phyloP scores from a whole-genome alignment of 2,329 filamentous ascomycete genomes.

The Fusarium mexicanum region DNA sequence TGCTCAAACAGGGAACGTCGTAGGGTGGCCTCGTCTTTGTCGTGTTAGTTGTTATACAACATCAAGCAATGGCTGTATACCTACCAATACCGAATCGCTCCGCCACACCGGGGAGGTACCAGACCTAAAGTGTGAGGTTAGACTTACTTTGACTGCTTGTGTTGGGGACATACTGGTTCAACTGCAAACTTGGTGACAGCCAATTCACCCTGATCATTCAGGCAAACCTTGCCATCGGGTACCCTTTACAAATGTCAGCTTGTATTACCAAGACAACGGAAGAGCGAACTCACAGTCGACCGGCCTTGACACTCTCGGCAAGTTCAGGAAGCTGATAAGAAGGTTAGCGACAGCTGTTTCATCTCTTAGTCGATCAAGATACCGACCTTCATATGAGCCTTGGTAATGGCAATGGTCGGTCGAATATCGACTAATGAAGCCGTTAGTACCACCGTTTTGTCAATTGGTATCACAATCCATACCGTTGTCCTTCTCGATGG shows the following conservation, averaged over 20 bases:
- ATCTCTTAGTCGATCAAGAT: background rate
- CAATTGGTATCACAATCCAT: constrained; percentile 15
- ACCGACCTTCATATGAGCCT: constrained; percentile 84
- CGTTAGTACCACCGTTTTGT: constrained; percentile 6
- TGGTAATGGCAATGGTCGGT: constrained; percentile 91
- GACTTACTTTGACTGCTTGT: background rate
- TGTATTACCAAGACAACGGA: background rate
- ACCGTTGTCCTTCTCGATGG: constrained; percentile 79
- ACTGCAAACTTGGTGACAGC: constrained; percentile 97
- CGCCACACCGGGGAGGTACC: constrained; percentile 88
- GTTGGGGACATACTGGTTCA: constrained; percentile 75
- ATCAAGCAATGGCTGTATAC: constrained; percentile 29
- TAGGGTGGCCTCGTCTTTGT: constrained; percentile 81
- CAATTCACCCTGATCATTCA: constrained; percentile 87
- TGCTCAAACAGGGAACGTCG: constrained; percentile 92
- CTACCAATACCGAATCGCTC: constrained; percentile 89
- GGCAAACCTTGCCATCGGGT: constrained; percentile 86
- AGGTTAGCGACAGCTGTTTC: constrained; percentile 1
- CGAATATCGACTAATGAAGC: constrained; percentile 74
- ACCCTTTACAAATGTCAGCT: constrained; percentile 50
- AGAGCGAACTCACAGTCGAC: constrained; percentile 66
- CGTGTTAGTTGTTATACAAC: constrained; percentile 39
- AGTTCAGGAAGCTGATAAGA: constrained; percentile 79
- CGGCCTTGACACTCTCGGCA: constrained; percentile 83
- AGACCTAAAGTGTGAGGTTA: constrained; percentile 57